Base-by-base conservation (phyloP, 23 red algal genomes). In the Gracilaria domingensis region DNA sequence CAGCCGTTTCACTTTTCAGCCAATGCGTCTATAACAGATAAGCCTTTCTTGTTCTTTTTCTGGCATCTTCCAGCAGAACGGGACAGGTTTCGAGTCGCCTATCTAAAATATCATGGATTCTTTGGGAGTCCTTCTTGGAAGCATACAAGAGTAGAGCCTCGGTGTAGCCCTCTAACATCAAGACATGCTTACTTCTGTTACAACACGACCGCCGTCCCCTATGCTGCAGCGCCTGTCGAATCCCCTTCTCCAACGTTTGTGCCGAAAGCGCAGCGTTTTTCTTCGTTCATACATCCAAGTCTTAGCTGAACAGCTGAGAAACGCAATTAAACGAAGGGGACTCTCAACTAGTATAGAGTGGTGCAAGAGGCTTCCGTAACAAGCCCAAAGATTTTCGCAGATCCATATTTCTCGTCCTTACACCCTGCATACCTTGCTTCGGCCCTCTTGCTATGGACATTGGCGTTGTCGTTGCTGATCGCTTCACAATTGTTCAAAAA, bases 401-500 rank as follows among this genome's bases (percentile, higher is more conserved):
- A n/a, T 55, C 51, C 9, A 20, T 16, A 55, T 45, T 11, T 11
- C 11, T 45, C 11, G 51, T 55, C 11, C 11, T 55, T 18, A 55
- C 51, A 7, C 51, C 1, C 51, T 20, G 9, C 18, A 16, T 55
- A 18, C 17, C 51, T 14, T 1, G 14, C 13, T 55, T 55, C 17
- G 1, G 1, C 9, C 51, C 1, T 14, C 39, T 44, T n/a, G 39
- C 8, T 12, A 77, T 77, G 72, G 72, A 77, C 2, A 14, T 51
- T 9, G 72, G 72, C 9, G 42, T 37, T 13, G 72, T 77, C 38
- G 21, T 77, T 3, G 72, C 72, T 20, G 72, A 77, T 28, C 72
- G 72, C 40, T 77, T 77, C 28, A 77, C 72, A 50, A 77, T 77
- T 20, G 72, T 77, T 50, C 72, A 77, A 30, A 77, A 50, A 37